Conservation (phyloP, 148 eudicot genomes). For the Fagopyrum tataricum region DNA sequence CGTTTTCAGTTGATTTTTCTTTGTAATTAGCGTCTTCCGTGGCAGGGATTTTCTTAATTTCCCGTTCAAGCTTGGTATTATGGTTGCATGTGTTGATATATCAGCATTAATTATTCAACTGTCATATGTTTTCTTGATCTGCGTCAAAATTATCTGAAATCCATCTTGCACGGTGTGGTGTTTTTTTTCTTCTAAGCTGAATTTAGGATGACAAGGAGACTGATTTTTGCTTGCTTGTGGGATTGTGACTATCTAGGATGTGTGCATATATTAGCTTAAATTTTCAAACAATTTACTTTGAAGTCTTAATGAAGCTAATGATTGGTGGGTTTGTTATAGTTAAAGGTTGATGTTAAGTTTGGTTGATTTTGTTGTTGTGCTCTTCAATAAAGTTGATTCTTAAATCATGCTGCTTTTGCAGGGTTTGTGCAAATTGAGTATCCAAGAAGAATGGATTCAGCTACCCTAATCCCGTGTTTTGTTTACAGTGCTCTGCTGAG, state of each 20-base stretch:
- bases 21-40: not conserved
- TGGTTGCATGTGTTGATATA: not conserved
- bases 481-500: not conserved
- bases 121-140: not conserved
- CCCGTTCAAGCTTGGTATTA: not conserved
- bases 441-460: conserved; percentile 1
- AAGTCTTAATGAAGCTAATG: not conserved
- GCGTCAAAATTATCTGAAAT: not conserved
- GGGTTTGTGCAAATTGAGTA: not conserved
- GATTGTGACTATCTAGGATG: too few species aligned
- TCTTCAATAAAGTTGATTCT: not conserved
- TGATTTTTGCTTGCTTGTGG: not conserved
- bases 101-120: not conserved
- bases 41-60: not conserved
- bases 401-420: not conserved
- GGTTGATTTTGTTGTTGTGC: not conserved
- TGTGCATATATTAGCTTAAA: not conserved
- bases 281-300: not conserved
- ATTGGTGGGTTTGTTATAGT: not conserved
- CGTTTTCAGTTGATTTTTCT: not conserved
- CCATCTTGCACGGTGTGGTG: not conserved
- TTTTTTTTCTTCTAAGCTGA: not conserved
- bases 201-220: not conserved
- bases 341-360: not conserved
- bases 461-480: not conserved